Base-by-base conservation (phyloP, 768 basidiomycete genomes). In the Lactarius akahatsu region DNA sequence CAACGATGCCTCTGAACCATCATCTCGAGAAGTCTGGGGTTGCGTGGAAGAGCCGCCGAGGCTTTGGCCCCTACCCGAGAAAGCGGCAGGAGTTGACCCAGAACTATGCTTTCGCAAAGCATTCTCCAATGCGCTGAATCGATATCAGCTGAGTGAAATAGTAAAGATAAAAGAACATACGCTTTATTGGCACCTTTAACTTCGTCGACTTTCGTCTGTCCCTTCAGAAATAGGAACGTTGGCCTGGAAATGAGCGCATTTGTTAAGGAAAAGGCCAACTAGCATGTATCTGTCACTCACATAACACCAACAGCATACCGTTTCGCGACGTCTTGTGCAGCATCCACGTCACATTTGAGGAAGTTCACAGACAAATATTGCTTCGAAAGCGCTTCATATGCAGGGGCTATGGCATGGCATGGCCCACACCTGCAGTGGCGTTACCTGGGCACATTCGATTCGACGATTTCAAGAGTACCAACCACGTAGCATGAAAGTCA, bases 401-500 rank as follows among this genome's bases (percentile, higher is more conserved):
- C 77, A 2, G 93, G 92, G 3, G 91, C 92, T 69, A 94, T 94
- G 50, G 82, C 81, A 75, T 91, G 90, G 74, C 92, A 94, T 41
- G 92, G 92, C 1, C 89, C 87, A 81, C 92, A 94, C 92, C 91
- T 92, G 70, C 47, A 45, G 26, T 52, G 50, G 26, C 6, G 26
- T 55, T 18, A 64, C 58, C 8, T 52, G 36, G 64, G 69, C 55
- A 74, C 34, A 23, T 57, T 34, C 23, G 52, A 16, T 26, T 20
- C 4, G 38, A 54, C 28, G 67, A 41, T 47, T 54, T 40, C 41
- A 34, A 36, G 56, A 23, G 36, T 40, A 70, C 77, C 70, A 70
- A 91, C 92, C 92, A 94, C 67, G 87, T 83, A 63, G 92, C 92
- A 75, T 92, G 90, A 73, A 94, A 94, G 77, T 94, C 92, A 67